A percentile compares a stretch with the other conserved stretches of the same genome.
These are phyloP conservation scores for Mallotus nudiflorus DNA, from an alignment of 345 rosid genomes.

Conservation along the genomic window DNA sequence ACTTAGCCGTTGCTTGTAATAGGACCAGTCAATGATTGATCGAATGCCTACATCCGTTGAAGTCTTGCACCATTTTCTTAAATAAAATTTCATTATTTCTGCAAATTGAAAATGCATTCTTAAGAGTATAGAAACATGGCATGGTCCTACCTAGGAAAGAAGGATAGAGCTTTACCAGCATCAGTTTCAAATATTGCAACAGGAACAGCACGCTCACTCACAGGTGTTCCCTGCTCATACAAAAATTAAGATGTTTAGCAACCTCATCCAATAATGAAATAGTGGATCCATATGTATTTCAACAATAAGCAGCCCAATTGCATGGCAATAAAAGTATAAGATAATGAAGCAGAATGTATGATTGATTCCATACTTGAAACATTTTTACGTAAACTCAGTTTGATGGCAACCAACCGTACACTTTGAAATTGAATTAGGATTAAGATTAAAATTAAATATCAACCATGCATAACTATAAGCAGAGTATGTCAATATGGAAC, in stretches of 20 bases:
- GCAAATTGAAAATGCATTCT: constrained; percentile 28
- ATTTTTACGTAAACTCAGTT: not conserved
- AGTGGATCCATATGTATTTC: too few species aligned
- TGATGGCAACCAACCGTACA: too few species aligned
- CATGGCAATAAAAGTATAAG: not conserved
- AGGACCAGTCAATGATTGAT: constrained; percentile 89
- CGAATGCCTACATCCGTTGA: constrained; percentile 69
- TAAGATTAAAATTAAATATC: not conserved
- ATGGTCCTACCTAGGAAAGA: constrained; percentile 24
- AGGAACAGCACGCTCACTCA: constrained; percentile 98
- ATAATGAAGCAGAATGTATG: not conserved
- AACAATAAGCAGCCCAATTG: not conserved
- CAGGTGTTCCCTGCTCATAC: constrained; percentile 81
- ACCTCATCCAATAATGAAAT: constrained; percentile 15
- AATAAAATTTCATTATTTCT: constrained; percentile 72
- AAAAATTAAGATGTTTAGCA: constrained; percentile 24
- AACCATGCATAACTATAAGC: not conserved
- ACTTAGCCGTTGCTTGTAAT: constrained; percentile 90
- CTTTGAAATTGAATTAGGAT: not conserved
- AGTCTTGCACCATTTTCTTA: constrained; percentile 94
- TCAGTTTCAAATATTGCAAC: constrained; percentile 95
- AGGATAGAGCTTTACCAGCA: constrained; percentile 49
- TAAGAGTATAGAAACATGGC: constrained; percentile 11
- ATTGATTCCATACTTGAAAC: not conserved
- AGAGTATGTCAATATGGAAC: not conserved